Evolutionary conservation across 148 eudicot genomes (phyloP), one percentile per base, ranked within the genome.

Genomic region (Chenopodium formosanum): DNA sequence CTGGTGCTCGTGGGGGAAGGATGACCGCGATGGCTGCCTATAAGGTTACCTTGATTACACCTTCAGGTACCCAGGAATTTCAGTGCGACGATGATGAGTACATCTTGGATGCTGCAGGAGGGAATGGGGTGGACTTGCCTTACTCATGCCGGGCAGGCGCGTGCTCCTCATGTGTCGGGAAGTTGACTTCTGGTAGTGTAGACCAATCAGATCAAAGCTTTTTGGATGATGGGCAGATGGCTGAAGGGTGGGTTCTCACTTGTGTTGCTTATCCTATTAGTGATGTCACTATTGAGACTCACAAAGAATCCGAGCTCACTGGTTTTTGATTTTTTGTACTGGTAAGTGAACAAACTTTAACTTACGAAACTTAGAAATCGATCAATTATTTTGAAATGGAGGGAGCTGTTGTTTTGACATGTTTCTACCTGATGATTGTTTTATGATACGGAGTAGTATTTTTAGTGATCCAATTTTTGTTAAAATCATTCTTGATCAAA

Each of bases 131-230:
- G 2, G 97, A 91, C 76, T 83, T 94, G n/a, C 98, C 98, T 0
- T 93, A 88, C 94, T 94, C 97, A 0, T 94, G 97, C 85, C 69
- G 97, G 85, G 97, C 97, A 0, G 95, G 98, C 1, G 84, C 97
- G 0, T 94, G 98, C 93, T 91, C 97, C 1, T 86, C 93, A 0
- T 94, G 98, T n/a, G 91, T 87, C 9, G 98, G 97, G 0, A 93
- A 93, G 48, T 73, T 94, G 1, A 65, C 78, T 0, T 29, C 66
- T 0, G 98, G 98, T 3, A 66, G 22, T 4, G 87, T 93, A 2
- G 94, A 94, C 44, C 98, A 94, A 86, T 84, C 90, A 0, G 98
- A 93, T 25, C 86, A 84, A 9, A 90, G 90, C 78, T 94, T 91
- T 85, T 91, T 94, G 12, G 98, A 94, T 16, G 98, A 93, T 67